Base-by-base conservation (phyloP, 371 early-diverging fungal species). In the Saksenaea vasiformis region DNA sequence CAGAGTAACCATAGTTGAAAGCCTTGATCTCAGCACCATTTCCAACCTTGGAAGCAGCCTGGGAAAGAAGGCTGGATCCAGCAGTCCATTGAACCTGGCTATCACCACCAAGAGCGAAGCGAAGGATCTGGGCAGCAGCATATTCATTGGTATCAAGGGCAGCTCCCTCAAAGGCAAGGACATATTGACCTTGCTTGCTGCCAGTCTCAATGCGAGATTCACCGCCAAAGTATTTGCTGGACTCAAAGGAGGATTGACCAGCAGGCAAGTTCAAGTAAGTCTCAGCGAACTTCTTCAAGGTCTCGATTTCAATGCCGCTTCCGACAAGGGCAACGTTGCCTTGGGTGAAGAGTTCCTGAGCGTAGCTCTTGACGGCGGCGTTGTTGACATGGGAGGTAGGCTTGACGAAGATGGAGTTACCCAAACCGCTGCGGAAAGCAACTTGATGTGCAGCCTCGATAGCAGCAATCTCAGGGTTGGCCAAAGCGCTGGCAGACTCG, bases 361-460 rank as follows among this genome's bases (percentile, higher is more conserved):
- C 92, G 73, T 89, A 97, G 58, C 79, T 78, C 74, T 86, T 84
- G 73, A 95, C 87, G 35, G 86, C 84, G 57, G 79, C 83, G 58
- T 82, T 80, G 60, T 66, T 69, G 58, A 89, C 76, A n/a, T 83
- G 82, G 70, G 83, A 62, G 63, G 78, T 78, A 26, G 85, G 72
- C 65, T 84, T 72, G 58, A 94, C 95, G 72, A 90, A 96, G 62
- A 96, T 79, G 26, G 97, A 88, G 92, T 97, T 95, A 60, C 97
- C 98, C 69, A 98, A 90, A 36, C 98, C 98, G 67, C 72, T 75
- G 73, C 97, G 94, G 92, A 95, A 98, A 47, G 97, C 97, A 39
- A 88, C 90, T 65, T 80, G 85, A 84, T 98, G 98, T 67, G 93
- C 85, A 38, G 87, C 85, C 71, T 97, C 96, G 27, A 93, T 64